A percentile compares a stretch with the other conserved stretches of the same genome.
Evolutionary conservation across 352 stramenopile species (phyloP).

Genomic region (Saprolegnia diclina): DNA sequence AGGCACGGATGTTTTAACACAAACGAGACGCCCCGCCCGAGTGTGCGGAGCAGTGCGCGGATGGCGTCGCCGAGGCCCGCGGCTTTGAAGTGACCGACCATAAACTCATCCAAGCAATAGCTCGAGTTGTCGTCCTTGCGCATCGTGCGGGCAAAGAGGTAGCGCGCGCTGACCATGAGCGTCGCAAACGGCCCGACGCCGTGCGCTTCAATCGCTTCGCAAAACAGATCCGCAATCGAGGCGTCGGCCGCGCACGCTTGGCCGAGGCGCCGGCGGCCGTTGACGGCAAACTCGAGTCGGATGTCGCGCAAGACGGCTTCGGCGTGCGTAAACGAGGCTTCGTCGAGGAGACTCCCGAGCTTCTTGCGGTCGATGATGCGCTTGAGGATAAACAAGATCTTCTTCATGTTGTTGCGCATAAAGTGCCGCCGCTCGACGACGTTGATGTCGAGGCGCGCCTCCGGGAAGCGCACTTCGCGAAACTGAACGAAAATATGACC

Average conservation of each 20-base stretch:
- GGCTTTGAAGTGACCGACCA: constrained; percentile 4
- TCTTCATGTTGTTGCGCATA: constrained; percentile 26
- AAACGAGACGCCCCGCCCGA: not conserved
- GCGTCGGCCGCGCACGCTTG: not conserved
- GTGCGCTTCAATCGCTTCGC: constrained; percentile 14
- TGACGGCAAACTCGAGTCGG: constrained; percentile 22
- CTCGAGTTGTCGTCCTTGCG: constrained; percentile 14
- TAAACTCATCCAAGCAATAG: constrained; percentile 21
- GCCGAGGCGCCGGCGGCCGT: constrained; percentile 14
- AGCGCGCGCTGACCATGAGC: not conserved
- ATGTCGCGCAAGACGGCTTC: constrained; percentile 12
- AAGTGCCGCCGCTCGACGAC: constrained; percentile 8
- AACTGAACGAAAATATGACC: constrained; percentile 22
- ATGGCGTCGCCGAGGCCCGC: not conserved
- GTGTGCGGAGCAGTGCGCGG: not conserved
- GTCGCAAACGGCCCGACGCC: constrained; percentile 6
- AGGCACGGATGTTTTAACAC: no score
- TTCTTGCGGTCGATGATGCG: constrained; percentile 27
- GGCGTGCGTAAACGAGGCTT: constrained; percentile 15
- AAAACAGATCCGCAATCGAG: constrained; percentile 15
- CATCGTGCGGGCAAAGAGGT: constrained; percentile 18
- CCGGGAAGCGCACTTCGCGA: constrained; percentile 11
- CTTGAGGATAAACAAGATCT: constrained; percentile 24
- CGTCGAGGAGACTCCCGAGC: constrained; percentile 15
- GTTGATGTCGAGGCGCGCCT: not conserved